Evolutionary conservation across 2,329 filamentous ascomycete genomes (phyloP).

Genomic region (Phaeosphaeriaceae sp.): DNA sequence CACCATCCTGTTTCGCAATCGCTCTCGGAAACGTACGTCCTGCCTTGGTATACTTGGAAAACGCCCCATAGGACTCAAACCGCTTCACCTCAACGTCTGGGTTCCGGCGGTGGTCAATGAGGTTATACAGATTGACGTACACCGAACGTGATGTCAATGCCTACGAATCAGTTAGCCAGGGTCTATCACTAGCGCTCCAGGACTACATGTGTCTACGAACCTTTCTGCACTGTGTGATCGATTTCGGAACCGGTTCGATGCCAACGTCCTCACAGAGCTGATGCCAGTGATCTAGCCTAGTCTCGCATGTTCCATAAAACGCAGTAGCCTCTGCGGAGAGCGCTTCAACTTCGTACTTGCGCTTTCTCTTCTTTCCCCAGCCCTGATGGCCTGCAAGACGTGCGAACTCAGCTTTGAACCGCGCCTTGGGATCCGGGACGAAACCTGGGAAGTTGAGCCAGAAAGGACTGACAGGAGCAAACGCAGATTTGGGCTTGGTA

Average conservation of each 20-base stretch:
- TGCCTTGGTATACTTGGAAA: slow-evolving; percentile 19
- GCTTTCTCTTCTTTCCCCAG: slow-evolving; percentile 14
- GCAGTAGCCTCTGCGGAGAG: slow-evolving; percentile 17
- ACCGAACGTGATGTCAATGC: slow-evolving; percentile 16
- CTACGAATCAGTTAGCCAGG: slow-evolving; percentile 16
- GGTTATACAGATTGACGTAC: slow-evolving; percentile 32
- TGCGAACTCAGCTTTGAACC: slow-evolving; percentile 13
- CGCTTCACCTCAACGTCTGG: slow-evolving; percentile 13
- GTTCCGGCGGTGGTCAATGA: slow-evolving; percentile 34
- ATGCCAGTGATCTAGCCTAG: slow-evolving; percentile 28
- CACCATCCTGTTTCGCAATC: slow-evolving; percentile 31
- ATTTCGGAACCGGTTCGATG: slow-evolving; percentile 14
- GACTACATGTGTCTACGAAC: too few species aligned
- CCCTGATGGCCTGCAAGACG: slow-evolving; percentile 19
- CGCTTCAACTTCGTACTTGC: slow-evolving; percentile 7
- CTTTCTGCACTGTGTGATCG: slow-evolving; percentile 34
- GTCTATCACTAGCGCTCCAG: too few species aligned
- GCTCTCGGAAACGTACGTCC: slow-evolving; percentile 24
- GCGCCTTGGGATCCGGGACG: slow-evolving; percentile 5
- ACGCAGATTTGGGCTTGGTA: too few species aligned
- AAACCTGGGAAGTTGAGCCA: slow-evolving; percentile 13
- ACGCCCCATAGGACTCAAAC: slow-evolving; percentile 20
- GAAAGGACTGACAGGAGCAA: too few species aligned
- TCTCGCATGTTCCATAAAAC: slow-evolving; percentile 13
- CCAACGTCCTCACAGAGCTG: slow-evolving; percentile 25